Percentiles rank a stretch among this genome's conserved stretches.
phyloP scores from a whole-genome alignment of 1,139 yeast genomes.

The Sugiyamaella castrensis region DNA sequence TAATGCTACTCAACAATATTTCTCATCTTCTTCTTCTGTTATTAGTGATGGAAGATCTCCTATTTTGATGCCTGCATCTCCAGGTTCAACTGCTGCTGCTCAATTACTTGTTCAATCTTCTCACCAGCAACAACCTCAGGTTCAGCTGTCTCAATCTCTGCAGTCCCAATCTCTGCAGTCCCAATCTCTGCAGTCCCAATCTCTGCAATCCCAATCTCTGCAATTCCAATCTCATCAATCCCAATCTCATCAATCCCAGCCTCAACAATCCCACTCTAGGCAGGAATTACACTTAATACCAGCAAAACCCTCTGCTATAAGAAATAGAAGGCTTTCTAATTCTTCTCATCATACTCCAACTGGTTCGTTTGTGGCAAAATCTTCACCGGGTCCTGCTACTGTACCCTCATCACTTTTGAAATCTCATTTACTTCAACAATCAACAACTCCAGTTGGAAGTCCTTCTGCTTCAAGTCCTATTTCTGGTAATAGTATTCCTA shows the following conservation, averaged over 20 bases:
- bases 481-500: not conserved
- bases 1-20: not conserved
- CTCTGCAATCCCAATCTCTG: too few relatives aligned
- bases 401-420: constrained; percentile 10
- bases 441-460: constrained; percentile 10
- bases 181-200: too few relatives aligned
- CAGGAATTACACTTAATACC: constrained; percentile 1
- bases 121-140: not conserved
- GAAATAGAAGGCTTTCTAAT: constrained; percentile 17
- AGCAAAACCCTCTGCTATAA: constrained; percentile 2
- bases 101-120: constrained; percentile 9
- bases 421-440: constrained; percentile 8
- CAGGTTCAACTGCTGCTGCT: constrained; percentile 14
- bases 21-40: not conserved
- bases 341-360: constrained; percentile 17
- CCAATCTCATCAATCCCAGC: too few relatives aligned
- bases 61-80: constrained; percentile 11
- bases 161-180: constrained; percentile 9
- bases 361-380: constrained; percentile 17
- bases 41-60: constrained; percentile 3
- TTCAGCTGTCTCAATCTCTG: constrained; percentile 2
- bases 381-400: constrained; percentile 13
- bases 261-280: not conserved
- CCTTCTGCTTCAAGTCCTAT: not conserved
- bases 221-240: too few relatives aligned